Base-by-base conservation (phyloP, 2,329 filamentous ascomycete species). In the Ophiostoma populinum region DNA sequence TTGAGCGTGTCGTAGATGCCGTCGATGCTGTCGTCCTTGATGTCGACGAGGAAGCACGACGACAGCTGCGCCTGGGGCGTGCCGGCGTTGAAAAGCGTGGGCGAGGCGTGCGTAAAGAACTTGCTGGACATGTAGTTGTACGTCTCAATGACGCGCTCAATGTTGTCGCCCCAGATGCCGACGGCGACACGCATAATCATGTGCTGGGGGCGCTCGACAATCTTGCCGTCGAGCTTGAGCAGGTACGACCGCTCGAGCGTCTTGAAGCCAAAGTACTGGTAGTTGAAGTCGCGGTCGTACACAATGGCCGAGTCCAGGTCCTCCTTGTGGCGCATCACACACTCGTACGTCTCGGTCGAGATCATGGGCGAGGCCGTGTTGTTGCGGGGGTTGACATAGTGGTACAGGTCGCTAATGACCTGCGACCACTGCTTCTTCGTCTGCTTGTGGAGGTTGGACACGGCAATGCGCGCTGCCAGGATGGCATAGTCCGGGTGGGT, bases 191-290 rank as follows among this genome's bases (percentile, higher is more conserved):
- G 83, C 90, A 98, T 98, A 50, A 98, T 87, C 85, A 98, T 90
- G 64, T 98, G 90, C 61, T 98, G 90, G 29, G 90, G 90, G 50
- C 90, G 76, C 65, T 98, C 90, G 35, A 86, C 87, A 53, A 95
- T 83, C 63, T 94, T 92, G 55, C 85, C 86, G 50, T 94, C 72
- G 46, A 95, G 80, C 54, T 92, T 86, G 47, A 98, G 76, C 35
- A 98, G 77, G 53, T 98, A 98, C 52, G 90, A 98, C 41, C 90
- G 78, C 67, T 98, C 90, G 25, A 98, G 67, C 7, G 90, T 98
- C 73, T 98, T 98, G 75, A 98, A 98, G 45, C 90, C 90, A 51
- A 98, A 98, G 65, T 92, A 98, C 65, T 98, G 90, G 67, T 98
- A 98, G 71, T 95, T 94, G 71, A 98, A 98, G 56, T 98, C 90